Evolutionary conservation across 371 early-diverging fungal species (phyloP), one percentile per base, ranked within the genome.

Genomic region (Apophysomyces elegans): DNA sequence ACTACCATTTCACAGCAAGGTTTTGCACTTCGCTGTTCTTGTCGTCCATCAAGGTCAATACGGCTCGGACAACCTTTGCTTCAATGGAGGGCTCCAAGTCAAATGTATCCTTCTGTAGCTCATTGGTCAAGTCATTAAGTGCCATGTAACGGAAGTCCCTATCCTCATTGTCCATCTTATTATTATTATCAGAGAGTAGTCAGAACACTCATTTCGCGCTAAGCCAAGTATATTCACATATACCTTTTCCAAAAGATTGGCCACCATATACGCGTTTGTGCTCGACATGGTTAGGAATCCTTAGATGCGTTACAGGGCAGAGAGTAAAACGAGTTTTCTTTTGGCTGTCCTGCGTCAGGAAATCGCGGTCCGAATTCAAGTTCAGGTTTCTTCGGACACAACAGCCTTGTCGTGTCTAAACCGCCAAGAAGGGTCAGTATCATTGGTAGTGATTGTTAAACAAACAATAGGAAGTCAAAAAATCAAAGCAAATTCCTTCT

Each of bases 141-240:
- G 96, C 97, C 96, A 98, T 97, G 78, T 90, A 94, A 64, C 98
- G 94, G 73, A 94, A 90, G 80, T 98, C 98, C 58, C 91, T 84
- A 81, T 98, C 98, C 47, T 83, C 79, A 66, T 87, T 85, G 45
- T 75, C 74, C 85, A 92, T 87, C 94, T 93, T 81, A 32, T 21
- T 12, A 32, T 21, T 12, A 13, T 43, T 14, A 44, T 58, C 16
- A 37, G 35, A 50, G 43, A 26, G 32, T 26, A 2, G 32, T 26
- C 32, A 26, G 32, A 26, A 26, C 32, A 26, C 32, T 26, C 32
- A 1, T 26, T 26, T 26, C 32, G 2, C 32, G 32, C 32, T 26
- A 26, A 16, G 13, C 38, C 21, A 4, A 38, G 26, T 38, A 41
- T 9, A 2, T 6, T 18, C 67, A 35, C 37, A 32, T 38, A 6